Evolutionary conservation across 352 stramenopile genomes (phyloP).

Genomic region (Aphanomyces astaci): DNA sequence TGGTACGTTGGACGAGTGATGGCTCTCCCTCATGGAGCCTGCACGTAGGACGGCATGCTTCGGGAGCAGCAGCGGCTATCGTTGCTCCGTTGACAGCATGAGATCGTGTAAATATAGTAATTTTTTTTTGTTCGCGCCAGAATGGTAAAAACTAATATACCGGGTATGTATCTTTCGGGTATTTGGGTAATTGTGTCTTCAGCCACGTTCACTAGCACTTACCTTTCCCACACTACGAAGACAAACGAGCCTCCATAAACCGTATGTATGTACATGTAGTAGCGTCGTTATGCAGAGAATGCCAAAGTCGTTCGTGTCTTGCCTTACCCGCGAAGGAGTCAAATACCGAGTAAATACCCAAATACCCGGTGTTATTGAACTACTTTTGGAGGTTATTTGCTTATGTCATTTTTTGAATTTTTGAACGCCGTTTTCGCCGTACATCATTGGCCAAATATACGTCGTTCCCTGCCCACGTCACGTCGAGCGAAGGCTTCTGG

Average conservation of each 20-base stretch:
- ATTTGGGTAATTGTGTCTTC: neutral
- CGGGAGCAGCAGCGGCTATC: constrained; percentile 7
- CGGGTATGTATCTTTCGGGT: neutral
- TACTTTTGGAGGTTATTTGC: neutral
- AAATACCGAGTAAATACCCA: neutral
- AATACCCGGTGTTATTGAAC: neutral
- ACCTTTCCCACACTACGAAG: too few species aligned
- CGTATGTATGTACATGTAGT: too few species aligned
- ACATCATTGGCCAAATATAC: constrained; percentile 19
- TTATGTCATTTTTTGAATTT: constrained; percentile 22
- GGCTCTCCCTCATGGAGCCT: neutral
- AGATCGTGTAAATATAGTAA: neutral
- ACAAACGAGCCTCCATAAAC: too few species aligned
- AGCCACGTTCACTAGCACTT: too few species aligned
- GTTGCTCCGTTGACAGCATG: neutral
- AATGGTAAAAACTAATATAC: neutral
- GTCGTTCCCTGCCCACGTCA: neutral
- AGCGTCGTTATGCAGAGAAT: too few species aligned
- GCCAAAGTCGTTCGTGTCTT: too few species aligned
- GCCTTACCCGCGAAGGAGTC: too few species aligned
- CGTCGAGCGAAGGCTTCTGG: neutral
- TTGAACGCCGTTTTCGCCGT: neutral
- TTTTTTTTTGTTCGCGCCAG: neutral
- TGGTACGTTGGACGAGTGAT: neutral
- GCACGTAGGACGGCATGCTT: constrained; percentile 11